phyloP scores from a whole-genome alignment of 257 asterid genomes.

The Euphrasia confusa region DNA sequence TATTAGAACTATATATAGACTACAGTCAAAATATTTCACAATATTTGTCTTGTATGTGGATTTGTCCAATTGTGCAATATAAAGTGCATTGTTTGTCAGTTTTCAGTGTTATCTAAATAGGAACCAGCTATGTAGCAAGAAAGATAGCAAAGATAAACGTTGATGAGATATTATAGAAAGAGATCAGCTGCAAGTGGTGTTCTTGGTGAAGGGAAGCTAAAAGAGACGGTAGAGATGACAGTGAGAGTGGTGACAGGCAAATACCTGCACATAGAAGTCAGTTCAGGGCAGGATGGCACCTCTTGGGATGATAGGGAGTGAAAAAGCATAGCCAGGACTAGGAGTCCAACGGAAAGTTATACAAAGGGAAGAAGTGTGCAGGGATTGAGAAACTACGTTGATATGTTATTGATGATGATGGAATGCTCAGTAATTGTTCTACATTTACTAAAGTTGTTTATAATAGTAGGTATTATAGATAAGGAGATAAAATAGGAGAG shows the following conservation, averaged over 20 bases:
- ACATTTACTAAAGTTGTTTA: constrained; percentile 1
- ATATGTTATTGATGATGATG: constrained; percentile 4
- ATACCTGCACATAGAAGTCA: background rate
- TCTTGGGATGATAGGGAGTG: background rate
- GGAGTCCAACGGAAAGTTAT: background rate
- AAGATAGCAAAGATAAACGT: background rate
- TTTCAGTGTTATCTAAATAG: background rate
- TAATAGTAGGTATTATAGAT: background rate
- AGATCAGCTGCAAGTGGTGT: background rate
- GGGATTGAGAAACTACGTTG: background rate
- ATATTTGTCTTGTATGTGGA: constrained; percentile 6
- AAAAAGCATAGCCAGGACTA: background rate
- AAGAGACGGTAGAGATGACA: background rate
- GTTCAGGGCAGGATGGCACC: background rate
- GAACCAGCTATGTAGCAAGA: constrained; percentile 11
- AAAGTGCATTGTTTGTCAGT: constrained; percentile 12
- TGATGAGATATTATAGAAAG: background rate
- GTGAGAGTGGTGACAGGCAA: background rate
- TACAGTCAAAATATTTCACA: background rate
- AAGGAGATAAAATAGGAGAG: background rate
- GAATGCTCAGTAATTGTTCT: constrained; percentile 7
- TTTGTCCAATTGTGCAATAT: constrained; percentile 6
- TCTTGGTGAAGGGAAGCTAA: background rate
- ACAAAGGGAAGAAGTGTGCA: background rate
- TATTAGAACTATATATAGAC: constrained; percentile 1